A percentile compares a stretch with the other conserved stretches of the same genome.
phyloP scores from a whole-genome alignment of 2,329 filamentous ascomycete genomes.

The Clathrospora elynae region DNA sequence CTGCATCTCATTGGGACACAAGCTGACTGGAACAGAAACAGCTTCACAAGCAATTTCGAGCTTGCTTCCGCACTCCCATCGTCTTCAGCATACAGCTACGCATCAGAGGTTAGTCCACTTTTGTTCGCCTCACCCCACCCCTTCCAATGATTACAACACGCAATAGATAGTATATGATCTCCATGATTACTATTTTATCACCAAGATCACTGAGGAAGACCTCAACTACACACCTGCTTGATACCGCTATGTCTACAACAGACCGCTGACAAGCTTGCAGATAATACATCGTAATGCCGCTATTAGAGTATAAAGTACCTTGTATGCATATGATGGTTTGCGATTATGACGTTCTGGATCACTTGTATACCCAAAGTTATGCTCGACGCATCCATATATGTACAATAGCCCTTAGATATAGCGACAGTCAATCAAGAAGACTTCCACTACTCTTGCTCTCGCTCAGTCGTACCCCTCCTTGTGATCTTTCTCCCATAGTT shows the following conservation, averaged over 20 bases:
- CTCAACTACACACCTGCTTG: slow-evolving; percentile 19
- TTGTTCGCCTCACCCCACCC: slow-evolving; percentile 16
- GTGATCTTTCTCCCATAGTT: slow-evolving; percentile 45
- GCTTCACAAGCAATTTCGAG: background rate
- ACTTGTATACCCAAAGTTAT: too few species aligned
- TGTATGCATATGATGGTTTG: too few species aligned
- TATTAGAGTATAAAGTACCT: background rate
- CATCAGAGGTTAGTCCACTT: slow-evolving; percentile 18
- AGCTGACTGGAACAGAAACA: slow-evolving; percentile 11
- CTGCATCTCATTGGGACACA: background rate
- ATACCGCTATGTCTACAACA: slow-evolving; percentile 6
- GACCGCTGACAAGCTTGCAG: slow-evolving; percentile 34
- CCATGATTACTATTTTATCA: slow-evolving; percentile 63
- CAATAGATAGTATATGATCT: slow-evolving; percentile 71
- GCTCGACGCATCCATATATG: too few species aligned
- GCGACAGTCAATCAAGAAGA: slow-evolving; percentile 4
- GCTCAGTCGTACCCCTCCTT: slow-evolving; percentile 13
- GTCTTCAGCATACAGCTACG: background rate
- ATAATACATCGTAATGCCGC: background rate
- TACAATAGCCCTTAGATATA: too few species aligned
- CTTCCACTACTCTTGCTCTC: slow-evolving; percentile 3
- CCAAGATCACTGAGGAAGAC: slow-evolving; percentile 70
- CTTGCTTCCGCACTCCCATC: background rate
- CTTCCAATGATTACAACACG: slow-evolving; percentile 70
- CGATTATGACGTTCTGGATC: too few species aligned